phyloP scores from a whole-genome alignment of 2,329 filamentous ascomycete genomes.

The Alternaria brassicae region DNA sequence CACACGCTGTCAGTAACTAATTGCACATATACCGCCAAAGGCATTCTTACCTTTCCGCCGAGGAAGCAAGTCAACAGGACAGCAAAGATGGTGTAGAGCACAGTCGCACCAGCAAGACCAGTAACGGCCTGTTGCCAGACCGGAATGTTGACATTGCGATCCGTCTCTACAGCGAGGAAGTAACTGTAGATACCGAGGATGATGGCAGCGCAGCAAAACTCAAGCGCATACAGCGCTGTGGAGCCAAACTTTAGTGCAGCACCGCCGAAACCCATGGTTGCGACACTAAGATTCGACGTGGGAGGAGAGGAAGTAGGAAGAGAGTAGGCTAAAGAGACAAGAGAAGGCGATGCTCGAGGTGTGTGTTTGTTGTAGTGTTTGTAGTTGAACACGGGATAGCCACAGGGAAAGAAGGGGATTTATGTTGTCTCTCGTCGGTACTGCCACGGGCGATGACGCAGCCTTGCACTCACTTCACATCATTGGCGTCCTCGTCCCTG shows the following conservation, averaged over 20 bases:
- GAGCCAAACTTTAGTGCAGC: constrained; percentile 72
- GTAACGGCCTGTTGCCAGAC: constrained; percentile 75
- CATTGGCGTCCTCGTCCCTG: constrained; percentile 6
- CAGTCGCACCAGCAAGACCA: constrained; percentile 72
- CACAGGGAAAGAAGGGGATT: constrained; percentile 3
- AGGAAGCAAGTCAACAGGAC: constrained; percentile 79
- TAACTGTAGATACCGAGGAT: constrained; percentile 80
- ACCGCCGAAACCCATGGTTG: constrained; percentile 65
- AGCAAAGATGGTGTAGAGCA: constrained; percentile 77
- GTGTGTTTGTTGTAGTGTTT: background rate
- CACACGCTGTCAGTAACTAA: background rate
- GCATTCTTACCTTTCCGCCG: constrained; percentile 66
- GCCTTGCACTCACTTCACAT: constrained; percentile 9
- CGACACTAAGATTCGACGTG: background rate
- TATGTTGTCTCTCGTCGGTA: constrained; percentile 2
- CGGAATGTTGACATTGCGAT: constrained; percentile 69
- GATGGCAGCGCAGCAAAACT: constrained; percentile 75
- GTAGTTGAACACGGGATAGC: background rate
- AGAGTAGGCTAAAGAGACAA: background rate
- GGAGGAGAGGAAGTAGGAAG: constrained; percentile 1
- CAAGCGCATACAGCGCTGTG: constrained; percentile 74
- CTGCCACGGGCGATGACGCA: constrained; percentile 16
- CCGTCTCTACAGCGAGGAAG: constrained; percentile 76
- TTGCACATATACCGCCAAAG: too few species aligned
- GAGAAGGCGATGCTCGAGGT: background rate